Conservation (phyloP, 225 moss, liverwort and hornwort genomes). For the Pseudoscleropodium purum region DNA sequence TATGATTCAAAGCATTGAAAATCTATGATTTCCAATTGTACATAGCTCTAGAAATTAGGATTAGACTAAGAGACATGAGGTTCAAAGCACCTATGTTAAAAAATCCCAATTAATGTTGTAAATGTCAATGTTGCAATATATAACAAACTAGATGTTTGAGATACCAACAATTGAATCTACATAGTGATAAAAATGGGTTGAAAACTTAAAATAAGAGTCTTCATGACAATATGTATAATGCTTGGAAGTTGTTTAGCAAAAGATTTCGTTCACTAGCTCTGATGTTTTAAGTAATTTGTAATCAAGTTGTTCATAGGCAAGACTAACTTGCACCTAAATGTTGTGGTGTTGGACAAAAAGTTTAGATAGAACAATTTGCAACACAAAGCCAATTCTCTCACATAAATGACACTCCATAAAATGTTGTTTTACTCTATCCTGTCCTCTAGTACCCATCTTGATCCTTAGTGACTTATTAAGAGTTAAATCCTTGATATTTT, state of each 20-base stretch:
- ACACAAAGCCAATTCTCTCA: constrained; percentile 3
- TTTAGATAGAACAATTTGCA: constrained; percentile 1
- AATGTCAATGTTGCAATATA: not conserved
- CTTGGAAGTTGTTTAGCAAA: fast-evolving
- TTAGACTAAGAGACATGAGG: too few species aligned
- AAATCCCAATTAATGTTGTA: not conserved
- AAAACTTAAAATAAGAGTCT: not conserved
- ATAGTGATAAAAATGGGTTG: not conserved
- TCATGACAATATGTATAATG: not conserved
- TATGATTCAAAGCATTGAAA: not conserved
- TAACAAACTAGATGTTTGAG: not conserved
- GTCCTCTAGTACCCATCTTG: constrained; percentile 20
- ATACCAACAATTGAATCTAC: not conserved
- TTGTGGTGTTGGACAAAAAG: not conserved
- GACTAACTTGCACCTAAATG: not conserved
- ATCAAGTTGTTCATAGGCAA: too few species aligned
- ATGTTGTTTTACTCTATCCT: constrained; percentile 1
- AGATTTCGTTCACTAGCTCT: too few species aligned
- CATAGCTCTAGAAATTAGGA: not conserved
- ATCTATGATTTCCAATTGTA: not conserved
- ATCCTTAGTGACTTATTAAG: not conserved
- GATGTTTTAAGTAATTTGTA: too few species aligned
- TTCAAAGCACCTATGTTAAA: fast-evolving
- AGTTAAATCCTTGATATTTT: constrained; percentile 21
- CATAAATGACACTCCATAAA: constrained; percentile 42